Percentiles rank a stretch among this genome's conserved stretches.
These are phyloP conservation scores for Epichloe gansuensis DNA, from an alignment of 2,329 filamentous ascomycete species.

Conservation along the genomic window DNA sequence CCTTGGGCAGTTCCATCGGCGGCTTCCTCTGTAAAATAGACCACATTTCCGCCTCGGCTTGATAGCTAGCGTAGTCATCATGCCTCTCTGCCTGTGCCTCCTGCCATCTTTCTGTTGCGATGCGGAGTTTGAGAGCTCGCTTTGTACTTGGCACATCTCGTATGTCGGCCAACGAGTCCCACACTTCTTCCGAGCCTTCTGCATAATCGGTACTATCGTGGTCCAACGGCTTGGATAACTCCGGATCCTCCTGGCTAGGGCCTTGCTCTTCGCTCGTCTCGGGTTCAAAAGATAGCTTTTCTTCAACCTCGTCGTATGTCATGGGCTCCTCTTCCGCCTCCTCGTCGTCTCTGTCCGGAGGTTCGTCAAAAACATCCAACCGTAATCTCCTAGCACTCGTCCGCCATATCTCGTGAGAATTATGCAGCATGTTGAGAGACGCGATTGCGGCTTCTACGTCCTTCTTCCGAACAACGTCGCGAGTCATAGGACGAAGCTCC, in stretches of 20 bases:
- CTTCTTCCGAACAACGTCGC: slow-evolving; percentile 24
- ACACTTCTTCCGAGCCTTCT: slow-evolving; percentile 15
- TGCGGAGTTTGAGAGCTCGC: slow-evolving; percentile 24
- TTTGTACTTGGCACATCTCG: slow-evolving; percentile 25
- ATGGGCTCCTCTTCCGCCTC: slow-evolving; percentile 20
- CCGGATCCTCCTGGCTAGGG: not conserved
- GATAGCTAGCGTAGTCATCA: slow-evolving; percentile 27
- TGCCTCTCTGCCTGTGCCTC: slow-evolving; percentile 31
- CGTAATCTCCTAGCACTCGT: slow-evolving; percentile 35
- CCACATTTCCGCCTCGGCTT: slow-evolving; percentile 36
- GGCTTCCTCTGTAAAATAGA: slow-evolving; percentile 27
- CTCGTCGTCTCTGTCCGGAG: slow-evolving; percentile 11
- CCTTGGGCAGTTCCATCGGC: slow-evolving; percentile 21
- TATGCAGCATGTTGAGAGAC: slow-evolving; percentile 30
- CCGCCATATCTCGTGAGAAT: slow-evolving; percentile 33
- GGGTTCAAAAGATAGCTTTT: slow-evolving; percentile 15
- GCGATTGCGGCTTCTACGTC: slow-evolving; percentile 39
- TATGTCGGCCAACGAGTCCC: slow-evolving; percentile 28
- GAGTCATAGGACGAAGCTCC: slow-evolving; percentile 16
- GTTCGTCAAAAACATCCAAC: slow-evolving; percentile 33
- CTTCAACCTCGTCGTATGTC: slow-evolving; percentile 33
- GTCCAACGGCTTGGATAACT: not conserved
- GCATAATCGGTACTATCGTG: not conserved
- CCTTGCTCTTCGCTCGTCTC: not conserved
- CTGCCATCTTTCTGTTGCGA: slow-evolving; percentile 28